phyloP scores from a whole-genome alignment of 1,284 basidiomycete genomes.

The Heliocybe sulcata region DNA sequence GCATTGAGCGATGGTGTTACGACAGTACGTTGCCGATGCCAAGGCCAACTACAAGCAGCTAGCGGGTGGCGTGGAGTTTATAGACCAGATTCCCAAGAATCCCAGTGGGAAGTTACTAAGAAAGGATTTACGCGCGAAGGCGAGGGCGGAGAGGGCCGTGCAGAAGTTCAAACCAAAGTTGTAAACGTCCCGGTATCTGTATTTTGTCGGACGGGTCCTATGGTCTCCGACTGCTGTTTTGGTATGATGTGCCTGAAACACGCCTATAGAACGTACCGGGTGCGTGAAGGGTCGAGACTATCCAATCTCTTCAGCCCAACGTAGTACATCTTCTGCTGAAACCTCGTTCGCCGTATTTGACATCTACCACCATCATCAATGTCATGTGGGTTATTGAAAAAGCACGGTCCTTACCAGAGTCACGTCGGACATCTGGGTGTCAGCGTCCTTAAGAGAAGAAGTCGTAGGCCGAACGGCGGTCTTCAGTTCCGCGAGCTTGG shows the following conservation, averaged over 20 bases:
- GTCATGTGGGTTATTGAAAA: background rate
- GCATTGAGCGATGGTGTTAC: background rate
- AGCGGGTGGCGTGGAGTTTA: slow-evolving; percentile 59
- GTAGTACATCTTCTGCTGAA: slow-evolving; percentile 8
- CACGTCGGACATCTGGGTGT: background rate
- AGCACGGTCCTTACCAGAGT: background rate
- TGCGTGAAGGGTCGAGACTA: too few species aligned
- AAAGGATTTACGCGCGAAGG: slow-evolving; percentile 48
- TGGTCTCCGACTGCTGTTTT: too few species aligned
- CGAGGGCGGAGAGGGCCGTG: slow-evolving; percentile 13
- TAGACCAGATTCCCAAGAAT: slow-evolving; percentile 66
- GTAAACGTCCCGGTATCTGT: background rate
- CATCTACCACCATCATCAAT: background rate
- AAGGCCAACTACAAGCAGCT: slow-evolving; percentile 71
- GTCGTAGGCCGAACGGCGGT: slow-evolving; percentile 19
- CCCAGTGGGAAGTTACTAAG: slow-evolving; percentile 64
- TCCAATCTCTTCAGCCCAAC: slow-evolving; percentile 9
- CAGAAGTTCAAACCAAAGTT: background rate
- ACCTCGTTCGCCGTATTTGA: background rate
- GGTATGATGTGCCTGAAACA: too few species aligned
- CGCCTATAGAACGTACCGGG: too few species aligned
- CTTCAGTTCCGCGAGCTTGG: slow-evolving; percentile 47
- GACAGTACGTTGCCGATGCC: slow-evolving; percentile 59
- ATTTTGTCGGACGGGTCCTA: too few species aligned
- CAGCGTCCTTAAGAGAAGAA: background rate